Conservation (phyloP, 257 asterid genomes). For the Przewalskia tangutica region DNA sequence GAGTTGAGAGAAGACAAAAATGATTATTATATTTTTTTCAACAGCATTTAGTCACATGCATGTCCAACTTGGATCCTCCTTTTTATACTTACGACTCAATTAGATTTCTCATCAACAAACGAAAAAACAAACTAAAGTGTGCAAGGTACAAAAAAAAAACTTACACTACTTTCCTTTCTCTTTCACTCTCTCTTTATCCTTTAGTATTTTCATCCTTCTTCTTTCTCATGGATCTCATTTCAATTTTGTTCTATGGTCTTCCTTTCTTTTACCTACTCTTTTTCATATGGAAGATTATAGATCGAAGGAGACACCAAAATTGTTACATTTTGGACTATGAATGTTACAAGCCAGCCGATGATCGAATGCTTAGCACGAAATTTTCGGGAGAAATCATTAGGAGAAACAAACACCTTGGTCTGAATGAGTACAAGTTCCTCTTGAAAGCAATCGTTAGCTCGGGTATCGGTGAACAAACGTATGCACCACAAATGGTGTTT, state of each 20-base stretch:
- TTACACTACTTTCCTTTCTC: not conserved
- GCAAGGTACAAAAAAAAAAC: not conserved
- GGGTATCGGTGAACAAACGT: slow-evolving; percentile 88
- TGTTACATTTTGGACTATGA: slow-evolving; percentile 78
- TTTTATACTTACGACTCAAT: not conserved
- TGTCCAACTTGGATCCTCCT: not conserved
- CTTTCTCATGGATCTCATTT: slow-evolving; percentile 32
- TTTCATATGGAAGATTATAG: slow-evolving; percentile 16
- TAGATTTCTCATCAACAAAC: not conserved
- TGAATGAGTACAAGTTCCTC: slow-evolving; percentile 62
- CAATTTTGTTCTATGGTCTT: slow-evolving; percentile 18
- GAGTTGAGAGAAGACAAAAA: not conserved
- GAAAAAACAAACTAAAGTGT: not conserved
- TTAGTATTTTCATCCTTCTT: not conserved
- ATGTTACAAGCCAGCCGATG: slow-evolving; percentile 50
- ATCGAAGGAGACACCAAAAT: slow-evolving; percentile 22
- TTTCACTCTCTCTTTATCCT: not conserved
- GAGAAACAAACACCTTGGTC: slow-evolving; percentile 67
- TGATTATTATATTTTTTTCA: not conserved
- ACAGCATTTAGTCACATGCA: not conserved
- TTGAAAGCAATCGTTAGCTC: slow-evolving; percentile 75
- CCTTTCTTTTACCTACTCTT: slow-evolving; percentile 32
- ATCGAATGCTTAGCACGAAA: slow-evolving; percentile 42
- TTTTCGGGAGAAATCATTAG: slow-evolving; percentile 51
- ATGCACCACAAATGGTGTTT: slow-evolving; percentile 64